Evolutionary conservation across 345 rosid species (phyloP).

Genomic region (Laguncularia racemosa): DNA sequence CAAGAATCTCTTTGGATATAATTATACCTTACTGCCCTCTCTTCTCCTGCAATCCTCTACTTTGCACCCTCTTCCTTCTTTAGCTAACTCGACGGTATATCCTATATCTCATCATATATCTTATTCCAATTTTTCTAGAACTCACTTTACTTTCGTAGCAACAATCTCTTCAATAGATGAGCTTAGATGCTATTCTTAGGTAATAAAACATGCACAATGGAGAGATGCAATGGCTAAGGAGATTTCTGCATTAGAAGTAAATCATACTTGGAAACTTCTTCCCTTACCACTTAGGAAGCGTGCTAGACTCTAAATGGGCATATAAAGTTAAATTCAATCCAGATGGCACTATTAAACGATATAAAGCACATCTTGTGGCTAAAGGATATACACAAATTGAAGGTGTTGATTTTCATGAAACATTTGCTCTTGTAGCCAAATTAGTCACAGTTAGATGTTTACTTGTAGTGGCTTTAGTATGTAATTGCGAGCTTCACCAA

Average conservation of each 20-base stretch:
- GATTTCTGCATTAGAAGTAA: background rate
- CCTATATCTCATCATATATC: background rate
- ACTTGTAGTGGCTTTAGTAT: too few relatives aligned
- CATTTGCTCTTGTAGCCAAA: conserved; percentile 4
- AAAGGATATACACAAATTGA: conserved; percentile 4
- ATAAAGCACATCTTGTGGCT: background rate
- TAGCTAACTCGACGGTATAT: background rate
- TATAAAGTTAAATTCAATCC: background rate
- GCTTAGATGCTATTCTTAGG: conserved; percentile 1
- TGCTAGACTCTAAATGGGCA: conserved; percentile 4
- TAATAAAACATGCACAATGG: background rate
- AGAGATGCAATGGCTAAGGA: background rate
- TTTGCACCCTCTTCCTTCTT: background rate
- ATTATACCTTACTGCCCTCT: background rate
- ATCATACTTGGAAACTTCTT: background rate
- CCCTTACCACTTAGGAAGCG: background rate
- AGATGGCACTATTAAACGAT: background rate
- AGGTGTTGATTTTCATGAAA: conserved; percentile 4
- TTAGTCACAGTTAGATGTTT: background rate
- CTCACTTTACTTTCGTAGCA: conserved; percentile 1
- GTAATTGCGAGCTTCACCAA: too few relatives aligned
- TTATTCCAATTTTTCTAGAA: background rate
- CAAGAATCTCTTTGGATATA: background rate
- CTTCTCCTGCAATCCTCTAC: background rate
- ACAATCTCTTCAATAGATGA: background rate